These are phyloP conservation scores for Porphyra umbilicalis DNA, from an alignment of 31 red algal genomes.

Conservation along the genomic window DNA sequence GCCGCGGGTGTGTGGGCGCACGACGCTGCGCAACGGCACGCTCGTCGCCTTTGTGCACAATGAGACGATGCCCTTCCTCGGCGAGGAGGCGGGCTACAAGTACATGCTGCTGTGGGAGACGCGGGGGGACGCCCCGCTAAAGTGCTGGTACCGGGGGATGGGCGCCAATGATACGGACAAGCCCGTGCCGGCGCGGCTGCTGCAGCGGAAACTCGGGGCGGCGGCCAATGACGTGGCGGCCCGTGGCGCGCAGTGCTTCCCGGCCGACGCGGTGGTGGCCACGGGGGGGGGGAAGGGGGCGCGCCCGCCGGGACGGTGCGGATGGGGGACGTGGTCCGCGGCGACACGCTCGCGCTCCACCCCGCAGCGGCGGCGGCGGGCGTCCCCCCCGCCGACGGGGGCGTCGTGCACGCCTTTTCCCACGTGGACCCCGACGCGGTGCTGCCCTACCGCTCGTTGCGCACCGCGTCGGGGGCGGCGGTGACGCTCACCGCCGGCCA, in stretches of 20 bases:
- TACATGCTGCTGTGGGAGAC: conserved; percentile 1
- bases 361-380: background rate
- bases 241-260: background rate
- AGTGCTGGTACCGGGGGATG: background rate
- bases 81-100: conserved; percentile 1
- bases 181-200: background rate
- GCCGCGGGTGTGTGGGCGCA: background rate
- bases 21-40: background rate
- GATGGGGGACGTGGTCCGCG: background rate
- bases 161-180: background rate
- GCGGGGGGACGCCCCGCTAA: background rate
- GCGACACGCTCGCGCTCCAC: background rate
- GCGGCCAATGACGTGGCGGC: background rate
- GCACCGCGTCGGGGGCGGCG: background rate
- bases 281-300: background rate
- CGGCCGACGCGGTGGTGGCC: background rate
- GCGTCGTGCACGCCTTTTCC: background rate
- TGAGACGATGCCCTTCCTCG: background rate
- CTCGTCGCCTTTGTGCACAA: background rate
- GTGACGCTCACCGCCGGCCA: background rate
- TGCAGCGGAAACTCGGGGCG: background rate
- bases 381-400: background rate
- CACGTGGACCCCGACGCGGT: background rate
- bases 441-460: background rate
- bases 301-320: background rate